Percentiles rank a stretch among this genome's conserved stretches.
Conservation (phyloP, 768 basidiomycete genomes). For the Boletus patriciae region DNA sequence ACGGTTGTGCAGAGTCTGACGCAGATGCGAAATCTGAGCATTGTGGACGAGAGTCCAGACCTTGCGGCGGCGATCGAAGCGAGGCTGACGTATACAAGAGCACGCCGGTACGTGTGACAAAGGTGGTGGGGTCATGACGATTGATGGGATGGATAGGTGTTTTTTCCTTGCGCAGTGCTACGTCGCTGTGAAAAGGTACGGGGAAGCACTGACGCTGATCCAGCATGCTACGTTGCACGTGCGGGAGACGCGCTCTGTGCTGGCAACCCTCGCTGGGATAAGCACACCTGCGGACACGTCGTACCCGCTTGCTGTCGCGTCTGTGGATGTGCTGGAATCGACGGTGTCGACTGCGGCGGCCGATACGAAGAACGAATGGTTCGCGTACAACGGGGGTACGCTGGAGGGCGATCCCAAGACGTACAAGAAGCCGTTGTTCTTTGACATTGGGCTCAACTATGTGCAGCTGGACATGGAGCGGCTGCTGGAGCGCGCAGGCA, state of each 20-base stretch:
- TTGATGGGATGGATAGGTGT: conserved; percentile 46
- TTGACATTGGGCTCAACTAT: conserved; percentile 93
- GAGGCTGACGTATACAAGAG: conserved; percentile 70
- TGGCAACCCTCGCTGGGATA: conserved; percentile 50
- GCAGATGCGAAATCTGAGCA: conserved; percentile 78
- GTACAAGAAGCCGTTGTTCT: conserved; percentile 86
- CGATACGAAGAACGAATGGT: conserved; percentile 73
- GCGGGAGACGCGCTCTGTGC: conserved; percentile 63
- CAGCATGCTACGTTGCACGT: conserved; percentile 72
- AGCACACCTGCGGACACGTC: conserved; percentile 41
- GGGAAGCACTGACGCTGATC: conserved; percentile 67
- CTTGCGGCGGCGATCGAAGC: conserved; percentile 77
- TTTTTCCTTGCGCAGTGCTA: conserved; percentile 79
- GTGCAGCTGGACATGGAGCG: conserved; percentile 82
- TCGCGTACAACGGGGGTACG: conserved; percentile 70
- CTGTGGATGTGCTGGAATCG: conserved; percentile 54
- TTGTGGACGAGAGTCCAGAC: conserved; percentile 87
- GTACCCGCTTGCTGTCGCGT: conserved; percentile 50
- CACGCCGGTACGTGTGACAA: conserved; percentile 54
- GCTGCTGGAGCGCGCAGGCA: conserved; percentile 69
- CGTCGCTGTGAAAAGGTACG: conserved; percentile 63
- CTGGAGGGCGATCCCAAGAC: conserved; percentile 43
- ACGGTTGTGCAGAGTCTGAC: conserved; percentile 80
- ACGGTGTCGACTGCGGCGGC: conserved; percentile 47
- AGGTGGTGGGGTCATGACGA: background rate